Conservation (phyloP, 192 early-diverging fungal genomes). For the Backusella westeae region DNA sequence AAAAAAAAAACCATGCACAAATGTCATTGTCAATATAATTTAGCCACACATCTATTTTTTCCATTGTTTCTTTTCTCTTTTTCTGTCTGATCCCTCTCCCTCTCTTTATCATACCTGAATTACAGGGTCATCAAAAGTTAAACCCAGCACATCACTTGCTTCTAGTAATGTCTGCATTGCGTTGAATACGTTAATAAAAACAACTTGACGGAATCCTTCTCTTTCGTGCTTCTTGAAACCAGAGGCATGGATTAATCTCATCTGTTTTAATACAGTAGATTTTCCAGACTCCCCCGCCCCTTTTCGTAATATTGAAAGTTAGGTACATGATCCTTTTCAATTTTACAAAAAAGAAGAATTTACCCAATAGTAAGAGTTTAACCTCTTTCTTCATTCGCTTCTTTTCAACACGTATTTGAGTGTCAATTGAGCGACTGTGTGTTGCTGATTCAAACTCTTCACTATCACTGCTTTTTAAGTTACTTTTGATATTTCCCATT, state of each 20-base stretch:
- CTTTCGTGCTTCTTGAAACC: constrained; percentile 40
- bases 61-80: constrained; percentile 51
- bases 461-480: neutral
- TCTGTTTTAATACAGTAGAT: constrained; percentile 53
- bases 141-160: constrained; percentile 30
- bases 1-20: too few relatives aligned
- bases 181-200: constrained; percentile 41
- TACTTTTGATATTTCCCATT: constrained; percentile 21
- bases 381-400: constrained; percentile 35
- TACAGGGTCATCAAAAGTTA: neutral
- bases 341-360: neutral
- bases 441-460: neutral
- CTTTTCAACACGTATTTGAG: constrained; percentile 31
- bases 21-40: neutral
- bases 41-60: constrained; percentile 65
- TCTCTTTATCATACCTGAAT: constrained; percentile 61
- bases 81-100: constrained; percentile 57
- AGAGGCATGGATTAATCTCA: constrained; percentile 47
- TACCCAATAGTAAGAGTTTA: constrained; percentile 36
- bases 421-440: constrained; percentile 25
- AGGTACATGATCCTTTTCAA: neutral
- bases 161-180: constrained; percentile 44
- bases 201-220: constrained; percentile 41
- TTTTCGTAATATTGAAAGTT: constrained; percentile 10
- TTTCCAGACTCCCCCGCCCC: constrained; percentile 59